phyloP scores from a whole-genome alignment of 306 rosid genomes.

The Gastrolobium villosum region DNA sequence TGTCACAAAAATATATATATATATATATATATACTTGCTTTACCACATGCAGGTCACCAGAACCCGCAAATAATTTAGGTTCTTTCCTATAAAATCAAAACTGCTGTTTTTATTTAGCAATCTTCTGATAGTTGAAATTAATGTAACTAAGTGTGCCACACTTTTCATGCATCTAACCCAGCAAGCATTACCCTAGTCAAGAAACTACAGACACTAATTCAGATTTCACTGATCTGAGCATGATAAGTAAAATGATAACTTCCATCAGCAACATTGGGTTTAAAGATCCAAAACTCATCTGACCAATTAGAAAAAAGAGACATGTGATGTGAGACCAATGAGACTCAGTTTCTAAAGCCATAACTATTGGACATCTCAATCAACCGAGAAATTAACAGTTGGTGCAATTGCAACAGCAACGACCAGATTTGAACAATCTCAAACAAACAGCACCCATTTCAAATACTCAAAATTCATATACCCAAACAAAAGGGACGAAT shows the following conservation, averaged over 20 bases:
- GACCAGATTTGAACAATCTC: background rate
- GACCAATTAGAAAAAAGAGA: background rate
- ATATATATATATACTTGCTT: too few relatives aligned
- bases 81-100: background rate
- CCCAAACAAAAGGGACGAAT: background rate
- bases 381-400: background rate
- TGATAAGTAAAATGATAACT: background rate
- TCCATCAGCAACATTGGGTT: background rate
- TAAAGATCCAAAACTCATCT: slow-evolving; percentile 1
- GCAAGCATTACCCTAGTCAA: slow-evolving; percentile 13
- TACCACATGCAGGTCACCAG: slow-evolving; percentile 5
- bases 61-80: background rate
- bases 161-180: background rate
- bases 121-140: background rate
- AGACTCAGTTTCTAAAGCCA: background rate
- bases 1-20: too few relatives aligned
- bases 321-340: background rate
- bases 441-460: slow-evolving; percentile 12
- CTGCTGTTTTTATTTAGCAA: background rate
- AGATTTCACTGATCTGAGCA: slow-evolving; percentile 1
- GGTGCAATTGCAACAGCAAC: background rate
- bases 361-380: background rate
- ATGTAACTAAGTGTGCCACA: background rate
- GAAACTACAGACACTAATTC: background rate
- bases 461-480: background rate